These are phyloP conservation scores for Colletotrichum eremochloae DNA, from an alignment of 2,329 filamentous ascomycete genomes.

Conservation along the genomic window DNA sequence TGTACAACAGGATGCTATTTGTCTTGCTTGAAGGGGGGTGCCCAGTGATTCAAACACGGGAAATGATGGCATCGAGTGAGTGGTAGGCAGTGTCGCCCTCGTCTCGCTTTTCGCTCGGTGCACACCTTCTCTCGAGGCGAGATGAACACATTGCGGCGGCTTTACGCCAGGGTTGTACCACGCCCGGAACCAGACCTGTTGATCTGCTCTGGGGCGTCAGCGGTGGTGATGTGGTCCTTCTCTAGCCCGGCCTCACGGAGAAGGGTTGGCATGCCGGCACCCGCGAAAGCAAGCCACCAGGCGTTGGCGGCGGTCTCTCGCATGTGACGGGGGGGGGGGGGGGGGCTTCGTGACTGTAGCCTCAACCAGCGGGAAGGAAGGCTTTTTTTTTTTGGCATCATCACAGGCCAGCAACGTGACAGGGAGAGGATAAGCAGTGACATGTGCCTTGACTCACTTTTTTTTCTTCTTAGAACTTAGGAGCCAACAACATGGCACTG, in stretches of 20 bases:
- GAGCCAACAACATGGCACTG: constrained; percentile 18
- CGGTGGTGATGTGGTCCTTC: constrained; percentile 13
- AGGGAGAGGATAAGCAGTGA: constrained; percentile 10
- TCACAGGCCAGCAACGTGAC: constrained; percentile 19
- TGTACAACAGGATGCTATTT: constrained; percentile 1
- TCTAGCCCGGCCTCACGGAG: constrained; percentile 5
- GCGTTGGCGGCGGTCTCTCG: constrained; percentile 18
- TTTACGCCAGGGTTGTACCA: constrained; percentile 29
- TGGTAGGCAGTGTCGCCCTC: constrained; percentile 1
- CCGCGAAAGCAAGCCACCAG: constrained; percentile 28
- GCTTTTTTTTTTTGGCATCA: background rate
- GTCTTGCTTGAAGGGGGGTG: background rate
- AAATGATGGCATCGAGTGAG: background rate
- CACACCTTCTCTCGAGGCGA: background rate
- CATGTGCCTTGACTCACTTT: constrained; percentile 37
- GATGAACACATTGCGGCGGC: constrained; percentile 6
- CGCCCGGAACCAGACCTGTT: constrained; percentile 37
- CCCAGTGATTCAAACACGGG: background rate
- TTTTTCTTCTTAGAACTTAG: too few species aligned
- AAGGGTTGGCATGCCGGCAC: constrained; percentile 26
- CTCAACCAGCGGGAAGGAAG: constrained; percentile 12
- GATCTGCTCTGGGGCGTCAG: constrained; percentile 26
- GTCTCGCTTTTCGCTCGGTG: constrained; percentile 15
- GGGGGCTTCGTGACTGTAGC: constrained; percentile 20
- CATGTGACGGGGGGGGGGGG: constrained; percentile 27